Evolutionary conservation across 345 rosid species (phyloP), one percentile per base, ranked within the genome.

Genomic region (Anastatica hierochuntica): DNA sequence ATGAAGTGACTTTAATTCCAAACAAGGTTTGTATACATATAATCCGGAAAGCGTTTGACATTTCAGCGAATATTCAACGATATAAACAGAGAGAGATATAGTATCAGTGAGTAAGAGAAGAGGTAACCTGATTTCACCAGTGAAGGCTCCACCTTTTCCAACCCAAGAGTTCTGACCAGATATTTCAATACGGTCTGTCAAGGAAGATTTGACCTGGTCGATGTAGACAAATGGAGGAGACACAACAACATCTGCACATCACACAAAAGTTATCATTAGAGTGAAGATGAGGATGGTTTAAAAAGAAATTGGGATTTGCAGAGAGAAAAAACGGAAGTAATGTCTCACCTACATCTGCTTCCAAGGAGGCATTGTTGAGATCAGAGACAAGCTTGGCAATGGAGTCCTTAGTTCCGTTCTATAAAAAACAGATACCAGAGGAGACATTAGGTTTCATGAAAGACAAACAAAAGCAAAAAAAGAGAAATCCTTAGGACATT

Each of bases 81-180:
- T 7, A 9, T 7, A 49, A 20, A 27, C 10, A 12, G 46, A 35
- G 16, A 43, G 45, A 35, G 23, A 43, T 21, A 56, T 27, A 8
- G 8, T 11, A 16, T 11, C 9, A 41, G 30, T 44, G 45, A 21
- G 20, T 14, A 23, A 48, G 51, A 68, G 49, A 64, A 8, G 54
- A 14, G 44, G 27, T 39, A 30, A 92, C 97, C 98, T 92, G 79
- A 92, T 92, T 81, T 92, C 98, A 63, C 98, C 98, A 0, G 98
- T 92, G 73, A 92, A 92, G 53, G 98, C 98, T 38, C 98, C 98
- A 33, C 98, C 98, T 75, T 92, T 92, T 3, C 90, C 72, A 18
- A 88, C 73, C 98, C 98, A 92, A 60, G 95, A 85, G 79, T 92
- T 92, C 60, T 92, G 98, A 68, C 83, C 84, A 44, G 98, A 75